These are phyloP conservation scores for Termitomyces titanicus DNA, from an alignment of 768 basidiomycete species.

Conservation along the genomic window DNA sequence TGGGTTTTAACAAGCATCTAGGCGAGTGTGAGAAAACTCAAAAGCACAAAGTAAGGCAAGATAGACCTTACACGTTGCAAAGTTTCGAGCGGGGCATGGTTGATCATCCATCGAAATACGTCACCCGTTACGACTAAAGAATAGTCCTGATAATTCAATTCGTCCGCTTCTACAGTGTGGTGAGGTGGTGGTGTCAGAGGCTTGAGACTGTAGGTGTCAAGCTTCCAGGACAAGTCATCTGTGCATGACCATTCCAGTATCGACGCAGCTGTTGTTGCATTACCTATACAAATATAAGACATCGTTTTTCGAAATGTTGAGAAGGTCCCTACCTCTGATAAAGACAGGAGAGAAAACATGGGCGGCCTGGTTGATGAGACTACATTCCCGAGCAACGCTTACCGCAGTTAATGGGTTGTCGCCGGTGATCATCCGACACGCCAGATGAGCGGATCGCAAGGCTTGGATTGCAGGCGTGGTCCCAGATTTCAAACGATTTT, in stretches of 20 bases:
- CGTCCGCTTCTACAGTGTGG: conserved; percentile 65
- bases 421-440: conserved; percentile 97
- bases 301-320: background rate
- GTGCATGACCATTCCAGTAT: conserved; percentile 88
- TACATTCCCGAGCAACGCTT: conserved; percentile 94
- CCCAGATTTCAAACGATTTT: conserved; percentile 94
- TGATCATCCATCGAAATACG: conserved; percentile 97
- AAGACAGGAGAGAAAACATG: conserved; percentile 88
- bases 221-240: conserved; percentile 80
- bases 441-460: conserved; percentile 84
- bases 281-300: conserved; percentile 37
- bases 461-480: conserved; percentile 89
- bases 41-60: background rate
- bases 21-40: background rate
- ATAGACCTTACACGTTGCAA: conserved; percentile 74
- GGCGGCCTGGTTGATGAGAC: conserved; percentile 80
- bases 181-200: conserved; percentile 71
- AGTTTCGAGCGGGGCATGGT: conserved; percentile 90
- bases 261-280: conserved; percentile 46
- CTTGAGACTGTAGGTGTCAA: conserved; percentile 87
- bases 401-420: conserved; percentile 97
- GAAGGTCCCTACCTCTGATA: conserved; percentile 50
- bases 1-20: conserved; percentile 98
- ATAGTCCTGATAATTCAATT: conserved; percentile 81
- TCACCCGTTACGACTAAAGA: conserved; percentile 91